phyloP scores from a whole-genome alignment of 2,329 filamentous ascomycete species.

The Calycina herbarum region DNA sequence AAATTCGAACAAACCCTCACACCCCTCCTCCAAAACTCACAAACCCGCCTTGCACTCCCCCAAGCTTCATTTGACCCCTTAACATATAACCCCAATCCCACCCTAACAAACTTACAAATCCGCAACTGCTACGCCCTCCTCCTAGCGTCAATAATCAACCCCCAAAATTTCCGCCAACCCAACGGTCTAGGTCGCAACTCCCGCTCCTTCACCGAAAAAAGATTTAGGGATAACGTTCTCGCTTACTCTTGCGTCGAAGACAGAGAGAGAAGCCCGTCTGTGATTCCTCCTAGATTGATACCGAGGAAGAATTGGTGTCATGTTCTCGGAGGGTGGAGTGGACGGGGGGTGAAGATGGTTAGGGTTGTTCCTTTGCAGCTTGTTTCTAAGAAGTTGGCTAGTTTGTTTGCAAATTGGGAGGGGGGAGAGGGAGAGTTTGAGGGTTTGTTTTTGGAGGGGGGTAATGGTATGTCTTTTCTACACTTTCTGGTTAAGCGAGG shows the following conservation, averaged over 20 bases:
- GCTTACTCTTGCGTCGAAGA: not conserved
- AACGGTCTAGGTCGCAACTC: not conserved
- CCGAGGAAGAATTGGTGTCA: not conserved
- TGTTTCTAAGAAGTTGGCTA: not conserved
- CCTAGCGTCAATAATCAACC: not conserved
- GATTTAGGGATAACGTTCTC: not conserved
- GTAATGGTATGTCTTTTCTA: not conserved
- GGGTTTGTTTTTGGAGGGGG: not conserved
- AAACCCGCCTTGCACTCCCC: not conserved
- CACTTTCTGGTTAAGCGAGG: no score
- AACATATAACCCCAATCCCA: not conserved
- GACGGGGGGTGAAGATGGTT: not conserved
- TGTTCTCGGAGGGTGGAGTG: not conserved
- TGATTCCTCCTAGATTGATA: not conserved
- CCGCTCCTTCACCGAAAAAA: not conserved
- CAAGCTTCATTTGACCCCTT: not conserved
- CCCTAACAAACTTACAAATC: not conserved
- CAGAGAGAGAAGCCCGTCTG: not conserved
- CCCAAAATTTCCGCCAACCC: not conserved
- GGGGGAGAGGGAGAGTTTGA: not conserved
- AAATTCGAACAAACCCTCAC: not conserved
- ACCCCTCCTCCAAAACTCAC: not conserved
- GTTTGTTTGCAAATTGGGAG: not conserved
- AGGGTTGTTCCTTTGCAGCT: not conserved
- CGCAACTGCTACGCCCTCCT: not conserved